These are phyloP conservation scores for Russula abietina DNA, from an alignment of 768 basidiomycete species.

Conservation along the genomic window DNA sequence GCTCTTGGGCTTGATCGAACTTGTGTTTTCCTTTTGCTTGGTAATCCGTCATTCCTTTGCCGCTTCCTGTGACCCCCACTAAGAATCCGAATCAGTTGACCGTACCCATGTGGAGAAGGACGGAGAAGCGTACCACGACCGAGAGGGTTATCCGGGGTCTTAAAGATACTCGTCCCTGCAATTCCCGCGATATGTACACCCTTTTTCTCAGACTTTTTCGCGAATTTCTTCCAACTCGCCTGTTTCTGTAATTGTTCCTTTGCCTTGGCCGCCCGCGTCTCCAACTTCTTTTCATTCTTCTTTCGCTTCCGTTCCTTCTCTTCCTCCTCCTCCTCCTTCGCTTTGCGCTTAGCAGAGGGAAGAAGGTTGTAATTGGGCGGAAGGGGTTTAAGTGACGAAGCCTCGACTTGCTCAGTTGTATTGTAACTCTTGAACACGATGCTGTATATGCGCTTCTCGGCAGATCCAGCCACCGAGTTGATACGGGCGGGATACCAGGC, in stretches of 20 bases:
- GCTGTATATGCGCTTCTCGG: slow-evolving; percentile 79
- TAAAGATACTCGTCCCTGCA: slow-evolving; percentile 86
- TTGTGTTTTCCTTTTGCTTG: slow-evolving; percentile 25
- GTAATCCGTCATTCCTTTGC: slow-evolving; percentile 24
- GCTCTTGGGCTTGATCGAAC: slow-evolving; percentile 14
- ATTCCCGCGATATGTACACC: slow-evolving; percentile 87
- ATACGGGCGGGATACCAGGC: slow-evolving; percentile 87
- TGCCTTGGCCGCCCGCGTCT: slow-evolving; percentile 75
- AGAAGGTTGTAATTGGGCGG: slow-evolving; percentile 45
- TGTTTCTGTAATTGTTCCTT: slow-evolving; percentile 84
- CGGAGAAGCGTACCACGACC: slow-evolving; percentile 59
- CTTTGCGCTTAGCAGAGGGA: slow-evolving; percentile 66
- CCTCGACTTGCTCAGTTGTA: slow-evolving; percentile 78
- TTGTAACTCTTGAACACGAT: slow-evolving; percentile 91
- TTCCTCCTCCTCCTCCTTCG: slow-evolving; percentile 75
- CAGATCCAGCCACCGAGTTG: slow-evolving; percentile 74
- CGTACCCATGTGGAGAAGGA: slow-evolving; percentile 17
- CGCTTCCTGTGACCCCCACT: slow-evolving; percentile 21
- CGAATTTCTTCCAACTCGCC: slow-evolving; percentile 89
- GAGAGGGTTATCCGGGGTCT: slow-evolving; percentile 87
- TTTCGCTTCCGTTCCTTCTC: slow-evolving; percentile 88
- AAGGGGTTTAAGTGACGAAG: slow-evolving; percentile 61
- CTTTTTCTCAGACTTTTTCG: slow-evolving; percentile 91
- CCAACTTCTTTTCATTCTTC: slow-evolving; percentile 91
- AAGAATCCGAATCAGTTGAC: slow-evolving; percentile 4